phyloP scores from a whole-genome alignment of 345 rosid genomes.

The Populus euphratica region DNA sequence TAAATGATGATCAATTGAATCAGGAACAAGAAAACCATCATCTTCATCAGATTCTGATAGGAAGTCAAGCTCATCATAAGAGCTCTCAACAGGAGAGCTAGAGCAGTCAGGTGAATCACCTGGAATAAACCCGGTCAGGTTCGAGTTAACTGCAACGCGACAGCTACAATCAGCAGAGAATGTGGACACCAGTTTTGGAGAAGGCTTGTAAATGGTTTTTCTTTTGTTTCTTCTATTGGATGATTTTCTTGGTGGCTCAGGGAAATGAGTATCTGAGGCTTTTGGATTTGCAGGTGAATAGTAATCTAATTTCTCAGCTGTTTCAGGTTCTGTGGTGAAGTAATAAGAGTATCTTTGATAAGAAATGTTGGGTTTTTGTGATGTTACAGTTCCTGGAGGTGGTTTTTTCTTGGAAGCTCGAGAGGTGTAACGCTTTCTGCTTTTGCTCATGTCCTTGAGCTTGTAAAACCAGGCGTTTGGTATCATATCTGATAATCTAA shows the following conservation, averaged over 20 bases:
- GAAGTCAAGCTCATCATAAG: conserved; percentile 23
- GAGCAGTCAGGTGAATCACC: conserved; percentile 25
- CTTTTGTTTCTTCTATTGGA: conserved; percentile 15
- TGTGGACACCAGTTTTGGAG: conserved; percentile 32
- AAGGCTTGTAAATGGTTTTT: conserved; percentile 30
- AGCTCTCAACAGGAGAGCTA: conserved; percentile 34
- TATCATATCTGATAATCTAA: conserved; percentile 67
- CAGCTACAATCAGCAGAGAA: background rate
- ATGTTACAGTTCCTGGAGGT: background rate
- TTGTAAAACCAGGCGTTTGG: conserved; percentile 87
- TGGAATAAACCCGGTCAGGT: conserved; percentile 1
- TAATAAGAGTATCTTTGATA: conserved; percentile 14
- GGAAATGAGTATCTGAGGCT: conserved; percentile 16
- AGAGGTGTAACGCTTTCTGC: conserved; percentile 12
- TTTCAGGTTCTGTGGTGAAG: conserved; percentile 5
- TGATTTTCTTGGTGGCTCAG: conserved; percentile 18
- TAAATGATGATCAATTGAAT: conserved; percentile 13
- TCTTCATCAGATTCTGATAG: conserved; percentile 33
- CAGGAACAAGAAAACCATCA: conserved; percentile 7
- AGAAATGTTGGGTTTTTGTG: conserved; percentile 9
- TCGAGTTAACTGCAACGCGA: background rate
- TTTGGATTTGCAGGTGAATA: conserved; percentile 16
- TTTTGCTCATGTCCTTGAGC: conserved; percentile 54
- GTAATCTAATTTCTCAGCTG: conserved; percentile 35
- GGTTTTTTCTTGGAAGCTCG: conserved; percentile 3